phyloP scores from a whole-genome alignment of 1,284 basidiomycete genomes.

The Cryptococcus depauperatus region DNA sequence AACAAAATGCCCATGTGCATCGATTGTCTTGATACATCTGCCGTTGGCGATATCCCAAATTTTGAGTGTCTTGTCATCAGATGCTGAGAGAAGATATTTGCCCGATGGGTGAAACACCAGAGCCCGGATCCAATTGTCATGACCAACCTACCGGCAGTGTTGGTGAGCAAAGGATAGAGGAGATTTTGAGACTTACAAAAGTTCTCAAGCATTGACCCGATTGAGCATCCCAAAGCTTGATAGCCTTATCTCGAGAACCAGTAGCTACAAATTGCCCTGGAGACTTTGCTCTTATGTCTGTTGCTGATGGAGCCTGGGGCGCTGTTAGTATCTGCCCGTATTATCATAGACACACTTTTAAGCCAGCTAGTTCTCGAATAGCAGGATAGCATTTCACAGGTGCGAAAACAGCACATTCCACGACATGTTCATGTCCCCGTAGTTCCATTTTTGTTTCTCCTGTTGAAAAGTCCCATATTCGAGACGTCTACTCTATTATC shows the following conservation, averaged over 20 bases:
- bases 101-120: slow-evolving; percentile 78
- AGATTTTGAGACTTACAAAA: slow-evolving; percentile 47
- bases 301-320: slow-evolving; percentile 18
- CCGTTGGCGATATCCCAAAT: slow-evolving; percentile 74
- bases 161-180: background rate
- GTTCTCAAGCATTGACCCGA: slow-evolving; percentile 66
- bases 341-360: slow-evolving; percentile 49
- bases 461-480: slow-evolving; percentile 67
- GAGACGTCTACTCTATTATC: slow-evolving; percentile 56
- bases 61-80: slow-evolving; percentile 83
- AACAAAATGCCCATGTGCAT: slow-evolving; percentile 79
- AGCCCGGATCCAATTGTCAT: slow-evolving; percentile 78
- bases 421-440: slow-evolving; percentile 78
- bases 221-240: slow-evolving; percentile 75
- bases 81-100: slow-evolving; percentile 75
- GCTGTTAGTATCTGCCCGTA: slow-evolving; percentile 6
- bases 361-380: slow-evolving; percentile 66
- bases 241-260: slow-evolving; percentile 77
- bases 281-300: slow-evolving; percentile 42
- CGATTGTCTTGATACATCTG: slow-evolving; percentile 73
- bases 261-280: slow-evolving; percentile 62
- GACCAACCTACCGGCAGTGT: slow-evolving; percentile 51
- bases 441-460: slow-evolving; percentile 75
- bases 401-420: slow-evolving; percentile 75
- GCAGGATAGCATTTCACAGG: slow-evolving; percentile 64